Conservation (phyloP, 2,329 filamentous ascomycete genomes). For the Aspergillus pseudoviridinutans region DNA sequence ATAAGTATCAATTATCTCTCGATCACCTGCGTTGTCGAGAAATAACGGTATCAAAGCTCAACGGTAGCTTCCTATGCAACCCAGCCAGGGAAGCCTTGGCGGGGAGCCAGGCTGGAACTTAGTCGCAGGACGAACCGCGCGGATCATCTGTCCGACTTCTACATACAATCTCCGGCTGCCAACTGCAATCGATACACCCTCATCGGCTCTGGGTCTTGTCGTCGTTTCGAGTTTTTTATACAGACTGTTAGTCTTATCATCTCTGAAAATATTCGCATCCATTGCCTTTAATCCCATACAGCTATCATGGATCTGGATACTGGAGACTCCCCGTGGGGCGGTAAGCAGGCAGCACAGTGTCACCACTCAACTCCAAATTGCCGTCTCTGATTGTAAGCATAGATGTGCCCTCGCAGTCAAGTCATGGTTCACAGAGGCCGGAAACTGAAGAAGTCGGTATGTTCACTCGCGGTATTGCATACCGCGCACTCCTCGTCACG, state of each 20-base stretch:
- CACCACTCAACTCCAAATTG: slow-evolving; percentile 17
- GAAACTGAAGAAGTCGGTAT: slow-evolving; percentile 30
- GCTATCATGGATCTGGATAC: slow-evolving; percentile 38
- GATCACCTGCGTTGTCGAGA: background rate
- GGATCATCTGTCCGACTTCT: slow-evolving; percentile 11
- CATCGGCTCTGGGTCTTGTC: background rate
- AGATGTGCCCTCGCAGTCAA: slow-evolving; percentile 47
- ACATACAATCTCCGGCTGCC: slow-evolving; percentile 9
- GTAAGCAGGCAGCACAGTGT: slow-evolving; percentile 34
- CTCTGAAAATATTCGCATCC: background rate
- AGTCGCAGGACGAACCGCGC: slow-evolving; percentile 6
- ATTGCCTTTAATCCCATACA: background rate
- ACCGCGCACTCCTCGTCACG: slow-evolving; percentile 15
- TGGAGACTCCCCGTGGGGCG: slow-evolving; percentile 49
- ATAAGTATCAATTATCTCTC: background rate
- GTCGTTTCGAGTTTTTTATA: background rate
- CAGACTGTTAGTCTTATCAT: background rate
- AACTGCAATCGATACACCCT: slow-evolving; percentile 3
- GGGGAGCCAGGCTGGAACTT: slow-evolving; percentile 10
- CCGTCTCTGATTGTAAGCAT: slow-evolving; percentile 21
- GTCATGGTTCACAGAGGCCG: slow-evolving; percentile 21
- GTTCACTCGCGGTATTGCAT: slow-evolving; percentile 7
- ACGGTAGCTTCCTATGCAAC: background rate
- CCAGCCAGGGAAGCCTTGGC: slow-evolving; percentile 3
- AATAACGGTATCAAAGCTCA: background rate